These are phyloP conservation scores for Sugiyamaella valdiviana DNA, from an alignment of 805 yeast species.

Conservation along the genomic window DNA sequence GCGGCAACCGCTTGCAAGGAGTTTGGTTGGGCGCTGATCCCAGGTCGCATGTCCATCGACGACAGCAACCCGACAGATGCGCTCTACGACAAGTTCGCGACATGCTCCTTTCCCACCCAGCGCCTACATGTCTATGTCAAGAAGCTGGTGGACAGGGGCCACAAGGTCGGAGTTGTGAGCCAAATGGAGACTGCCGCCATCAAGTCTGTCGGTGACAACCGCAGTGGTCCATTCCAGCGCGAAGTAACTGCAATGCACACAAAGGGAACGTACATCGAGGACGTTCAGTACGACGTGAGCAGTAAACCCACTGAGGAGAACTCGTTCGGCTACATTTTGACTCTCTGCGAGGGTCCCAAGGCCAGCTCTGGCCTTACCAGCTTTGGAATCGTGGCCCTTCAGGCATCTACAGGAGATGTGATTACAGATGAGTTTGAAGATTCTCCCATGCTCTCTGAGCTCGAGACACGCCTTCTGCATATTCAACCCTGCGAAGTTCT, in stretches of 20 bases:
- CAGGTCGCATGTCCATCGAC: slow-evolving; percentile 56
- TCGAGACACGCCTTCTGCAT: slow-evolving; percentile 70
- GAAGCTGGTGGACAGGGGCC: slow-evolving; percentile 61
- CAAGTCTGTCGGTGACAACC: slow-evolving; percentile 49
- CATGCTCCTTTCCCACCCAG: slow-evolving; percentile 77
- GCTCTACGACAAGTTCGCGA: slow-evolving; percentile 58
- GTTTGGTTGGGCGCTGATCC: slow-evolving; percentile 54
- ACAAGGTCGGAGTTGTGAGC: slow-evolving; percentile 80
- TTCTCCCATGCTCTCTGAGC: slow-evolving; percentile 45
- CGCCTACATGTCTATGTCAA: slow-evolving; percentile 71
- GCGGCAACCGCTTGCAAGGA: slow-evolving; percentile 64
- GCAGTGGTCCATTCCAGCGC: slow-evolving; percentile 57
- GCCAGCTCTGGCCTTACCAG: slow-evolving; percentile 10
- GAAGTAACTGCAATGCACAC: slow-evolving; percentile 68
- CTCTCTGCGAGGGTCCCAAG: slow-evolving; percentile 12
- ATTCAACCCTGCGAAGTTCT: slow-evolving; percentile 74
- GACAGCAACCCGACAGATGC: slow-evolving; percentile 41
- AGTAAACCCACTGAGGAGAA: slow-evolving; percentile 1
- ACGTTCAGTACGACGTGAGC: slow-evolving; percentile 31
- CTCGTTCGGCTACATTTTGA: slow-evolving; percentile 24
- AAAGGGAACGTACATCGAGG: slow-evolving; percentile 75
- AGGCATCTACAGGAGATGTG: slow-evolving; percentile 70
- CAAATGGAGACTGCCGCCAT: slow-evolving; percentile 79
- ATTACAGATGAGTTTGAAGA: slow-evolving; percentile 68
- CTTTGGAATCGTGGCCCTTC: slow-evolving; percentile 55